These are phyloP conservation scores for Emericellopsis cladophorae DNA, from an alignment of 2,329 filamentous ascomycete species.

Conservation along the genomic window DNA sequence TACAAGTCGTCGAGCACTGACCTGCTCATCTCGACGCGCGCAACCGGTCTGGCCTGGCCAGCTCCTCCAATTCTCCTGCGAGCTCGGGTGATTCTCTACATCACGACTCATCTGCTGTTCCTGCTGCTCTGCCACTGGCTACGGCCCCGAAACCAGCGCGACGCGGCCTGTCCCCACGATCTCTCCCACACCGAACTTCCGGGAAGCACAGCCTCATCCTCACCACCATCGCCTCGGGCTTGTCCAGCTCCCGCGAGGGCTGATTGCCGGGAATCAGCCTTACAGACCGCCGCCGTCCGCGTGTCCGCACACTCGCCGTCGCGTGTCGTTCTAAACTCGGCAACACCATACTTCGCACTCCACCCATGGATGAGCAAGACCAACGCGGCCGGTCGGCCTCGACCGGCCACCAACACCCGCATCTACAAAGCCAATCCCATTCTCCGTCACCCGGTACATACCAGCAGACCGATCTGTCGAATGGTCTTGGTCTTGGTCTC, in stretches of 20 bases:
- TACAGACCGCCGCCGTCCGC: too few species aligned
- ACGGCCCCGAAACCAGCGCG: too few species aligned
- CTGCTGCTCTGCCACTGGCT: too few species aligned
- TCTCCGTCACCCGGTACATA: slow-evolving; percentile 49
- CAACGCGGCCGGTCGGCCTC: slow-evolving; percentile 48
- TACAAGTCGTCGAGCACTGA: too few species aligned
- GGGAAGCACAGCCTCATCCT: slow-evolving; percentile 2
- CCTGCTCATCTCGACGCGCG: too few species aligned
- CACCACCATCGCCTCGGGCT: slow-evolving; percentile 2
- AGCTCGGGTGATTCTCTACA: too few species aligned
- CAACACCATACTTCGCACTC: slow-evolving; percentile 3
- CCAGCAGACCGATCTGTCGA: slow-evolving; percentile 30
- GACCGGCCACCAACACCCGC: slow-evolving; percentile 38
- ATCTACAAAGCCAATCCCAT: slow-evolving; percentile 57
- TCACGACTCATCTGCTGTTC: too few species aligned
- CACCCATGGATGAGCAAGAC: slow-evolving; percentile 25
- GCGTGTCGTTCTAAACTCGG: neutral
- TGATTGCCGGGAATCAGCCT: slow-evolving; percentile 2
- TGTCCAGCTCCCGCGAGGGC: neutral
- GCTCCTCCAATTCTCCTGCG: too few species aligned
- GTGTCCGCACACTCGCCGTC: neutral
- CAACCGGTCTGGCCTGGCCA: too few species aligned
- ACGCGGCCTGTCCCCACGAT: neutral
- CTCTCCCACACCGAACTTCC: neutral
- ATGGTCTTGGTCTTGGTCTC: slow-evolving; percentile 45